Conservation (phyloP, 1,284 basidiomycete genomes). For the Ganoderma lingzhi region DNA sequence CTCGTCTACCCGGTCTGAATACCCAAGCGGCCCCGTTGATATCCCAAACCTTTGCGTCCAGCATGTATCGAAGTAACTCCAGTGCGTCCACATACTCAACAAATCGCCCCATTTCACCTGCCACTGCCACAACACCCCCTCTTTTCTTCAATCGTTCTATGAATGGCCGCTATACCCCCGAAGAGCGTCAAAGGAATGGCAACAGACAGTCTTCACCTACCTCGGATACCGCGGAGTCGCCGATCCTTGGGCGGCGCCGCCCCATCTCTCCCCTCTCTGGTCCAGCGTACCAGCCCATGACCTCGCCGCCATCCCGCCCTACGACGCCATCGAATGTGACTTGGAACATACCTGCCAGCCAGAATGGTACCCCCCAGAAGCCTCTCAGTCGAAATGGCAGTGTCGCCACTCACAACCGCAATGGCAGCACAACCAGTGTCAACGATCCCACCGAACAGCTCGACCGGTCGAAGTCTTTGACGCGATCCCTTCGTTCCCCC, state of each 20-base stretch:
- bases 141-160: constrained; percentile 65
- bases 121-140: constrained; percentile 49
- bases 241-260: constrained; percentile 61
- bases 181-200: constrained; percentile 47
- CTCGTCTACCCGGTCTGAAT: constrained; percentile 47
- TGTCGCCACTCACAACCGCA: constrained; percentile 59
- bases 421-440: constrained; percentile 55
- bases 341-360: constrained; percentile 49
- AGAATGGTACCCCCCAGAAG: constrained; percentile 33
- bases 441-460: constrained; percentile 34
- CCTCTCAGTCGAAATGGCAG: constrained; percentile 42
- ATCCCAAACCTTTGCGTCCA: constrained; percentile 45
- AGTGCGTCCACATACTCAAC: constrained; percentile 52
- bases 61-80: constrained; percentile 58
- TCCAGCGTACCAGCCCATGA: constrained; percentile 66
- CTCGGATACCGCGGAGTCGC: constrained; percentile 52
- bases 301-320: constrained; percentile 27
- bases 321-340: constrained; percentile 79
- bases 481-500: constrained; percentile 61
- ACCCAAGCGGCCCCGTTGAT: constrained; percentile 43
- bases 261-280: constrained; percentile 73
- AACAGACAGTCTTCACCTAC: constrained; percentile 33
- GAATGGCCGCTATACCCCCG: constrained; percentile 69
- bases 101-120: constrained; percentile 56
- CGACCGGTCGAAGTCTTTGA: constrained; percentile 52